Conservation (phyloP, 495 filamentous ascomycete species). For the Penicillium macrosclerotiorum region DNA sequence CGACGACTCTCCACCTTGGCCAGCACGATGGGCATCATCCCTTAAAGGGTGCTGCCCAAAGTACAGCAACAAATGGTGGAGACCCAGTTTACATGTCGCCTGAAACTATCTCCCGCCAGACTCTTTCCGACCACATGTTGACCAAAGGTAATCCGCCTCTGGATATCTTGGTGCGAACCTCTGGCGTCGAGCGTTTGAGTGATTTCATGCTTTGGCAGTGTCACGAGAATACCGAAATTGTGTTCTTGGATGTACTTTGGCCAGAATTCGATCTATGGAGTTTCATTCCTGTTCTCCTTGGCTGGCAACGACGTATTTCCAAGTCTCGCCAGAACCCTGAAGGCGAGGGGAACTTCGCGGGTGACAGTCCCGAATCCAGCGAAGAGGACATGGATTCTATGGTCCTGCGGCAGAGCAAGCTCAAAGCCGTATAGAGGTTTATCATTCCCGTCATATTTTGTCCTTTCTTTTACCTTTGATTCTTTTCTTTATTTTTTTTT, state of each 20-base stretch:
- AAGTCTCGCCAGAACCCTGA: constrained; percentile 43
- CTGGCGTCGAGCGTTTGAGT: constrained; percentile 84
- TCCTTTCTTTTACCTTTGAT: constrained; percentile 6
- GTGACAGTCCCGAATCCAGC: constrained; percentile 28
- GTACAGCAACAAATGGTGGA: constrained; percentile 20
- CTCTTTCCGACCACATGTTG: constrained; percentile 75
- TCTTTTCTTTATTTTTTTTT: constrained; percentile 9
- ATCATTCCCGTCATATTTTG: constrained; percentile 9
- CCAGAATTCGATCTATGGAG: constrained; percentile 95
- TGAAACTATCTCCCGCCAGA: constrained; percentile 81
- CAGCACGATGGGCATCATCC: constrained; percentile 32
- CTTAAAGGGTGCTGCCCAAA: constrained; percentile 22
- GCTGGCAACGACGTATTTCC: constrained; percentile 78
- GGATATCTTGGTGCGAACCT: constrained; percentile 86
- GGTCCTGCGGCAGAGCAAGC: constrained; percentile 23
- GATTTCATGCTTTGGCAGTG: constrained; percentile 99
- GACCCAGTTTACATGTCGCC: constrained; percentile 54
- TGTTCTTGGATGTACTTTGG: constrained; percentile 91
- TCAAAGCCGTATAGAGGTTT: constrained; percentile 30
- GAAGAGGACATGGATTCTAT: constrained; percentile 25
- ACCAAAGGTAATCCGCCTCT: constrained; percentile 82
- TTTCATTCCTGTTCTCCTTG: constrained; percentile 85
- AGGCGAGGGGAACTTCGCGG: constrained; percentile 43
- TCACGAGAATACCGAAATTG: constrained; percentile 85
- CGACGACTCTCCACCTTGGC: constrained; percentile 48